Base-by-base conservation (phyloP, 192 early-diverging fungal species). In the Coemansia sp. region DNA sequence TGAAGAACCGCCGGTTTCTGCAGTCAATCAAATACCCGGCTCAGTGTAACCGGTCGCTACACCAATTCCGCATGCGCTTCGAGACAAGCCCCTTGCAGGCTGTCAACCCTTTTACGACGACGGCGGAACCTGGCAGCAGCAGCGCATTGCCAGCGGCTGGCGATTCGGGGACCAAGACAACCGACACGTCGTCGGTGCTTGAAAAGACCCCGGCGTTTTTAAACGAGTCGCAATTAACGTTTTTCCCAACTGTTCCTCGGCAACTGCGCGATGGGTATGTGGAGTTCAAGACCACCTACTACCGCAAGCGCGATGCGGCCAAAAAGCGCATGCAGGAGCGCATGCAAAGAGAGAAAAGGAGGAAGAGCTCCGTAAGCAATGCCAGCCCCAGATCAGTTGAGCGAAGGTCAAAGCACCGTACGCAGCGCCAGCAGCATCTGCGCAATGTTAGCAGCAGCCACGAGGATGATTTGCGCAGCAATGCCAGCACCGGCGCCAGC, bases 11-110 rank as follows among this genome's bases (percentile, higher is more conserved):
- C 7, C 69, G 73, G 34, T 82, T 82, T 38, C 64, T 82, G 61
- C 80, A 82, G 38, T 76, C 80, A 7, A 64, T 82, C 42, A 76
- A 77, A 42, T 82, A 82, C 56, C 72, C 76, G 18, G 51, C 72
- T 18, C 81, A 83, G 55, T 83, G 81, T 69, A 83, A 83, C 64
- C 65, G 81, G n/a, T 72, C 75, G 14, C 66, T 83, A 64, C 81
- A 83, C 42, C 81, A 83, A 58, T 72, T 78, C 22, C 75, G 76
- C 40, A 55, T 83, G 64, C 75, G 81, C 56, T 83, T 83, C 38
- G 81, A 83, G 25, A 68, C 81, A 18, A 70, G 58, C 36, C 74
- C 80, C 11, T 28, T 82, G 40, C 64, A 71, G 30, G 60, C 63
- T 12, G 54, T 3, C 30, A 66, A 45, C 4, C 60, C 63, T n/a